These are phyloP conservation scores for Thymus quinquecostatus DNA, from an alignment of 257 asterid species.

Conservation along the genomic window DNA sequence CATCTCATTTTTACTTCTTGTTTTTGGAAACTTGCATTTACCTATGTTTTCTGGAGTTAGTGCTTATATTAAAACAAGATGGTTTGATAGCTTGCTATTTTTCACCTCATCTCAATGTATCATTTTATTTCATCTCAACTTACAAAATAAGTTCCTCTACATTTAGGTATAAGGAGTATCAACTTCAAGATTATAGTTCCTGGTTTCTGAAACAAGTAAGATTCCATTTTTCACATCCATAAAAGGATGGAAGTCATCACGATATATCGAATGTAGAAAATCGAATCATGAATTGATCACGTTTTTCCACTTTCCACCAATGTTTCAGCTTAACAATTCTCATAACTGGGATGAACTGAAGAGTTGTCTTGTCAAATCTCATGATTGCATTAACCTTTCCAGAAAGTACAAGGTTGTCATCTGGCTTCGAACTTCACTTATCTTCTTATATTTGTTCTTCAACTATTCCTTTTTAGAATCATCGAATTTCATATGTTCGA, in stretches of 20 bases:
- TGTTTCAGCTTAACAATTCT: slow-evolving; percentile 74
- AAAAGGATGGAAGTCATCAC: not conserved
- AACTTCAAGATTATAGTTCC: slow-evolving; percentile 85
- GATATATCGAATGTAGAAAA: not conserved
- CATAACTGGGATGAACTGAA: slow-evolving; percentile 77
- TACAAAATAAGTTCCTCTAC: slow-evolving; percentile 3
- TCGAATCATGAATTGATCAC: slow-evolving; percentile 3
- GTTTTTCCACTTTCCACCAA: slow-evolving; percentile 15
- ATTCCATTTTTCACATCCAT: slow-evolving; percentile 6
- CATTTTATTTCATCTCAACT: not conserved
- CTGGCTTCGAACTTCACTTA: slow-evolving; percentile 11
- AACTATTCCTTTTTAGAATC: not conserved
- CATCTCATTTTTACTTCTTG: slow-evolving; percentile 1
- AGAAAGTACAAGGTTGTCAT: slow-evolving; percentile 60
- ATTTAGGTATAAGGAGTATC: slow-evolving; percentile 87
- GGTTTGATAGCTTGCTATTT: not conserved
- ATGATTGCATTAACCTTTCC: slow-evolving; percentile 72
- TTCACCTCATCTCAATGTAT: not conserved
- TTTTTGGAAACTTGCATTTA: not conserved
- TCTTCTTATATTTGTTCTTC: not conserved
- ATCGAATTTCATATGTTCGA: slow-evolving; percentile 22
- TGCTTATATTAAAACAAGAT: not conserved
- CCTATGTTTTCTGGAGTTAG: not conserved
- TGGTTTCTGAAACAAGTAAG: slow-evolving; percentile 91
- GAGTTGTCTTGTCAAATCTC: slow-evolving; percentile 83